These are phyloP conservation scores for Verticillium klebahnii DNA, from an alignment of 2,329 filamentous ascomycete species.

Conservation along the genomic window DNA sequence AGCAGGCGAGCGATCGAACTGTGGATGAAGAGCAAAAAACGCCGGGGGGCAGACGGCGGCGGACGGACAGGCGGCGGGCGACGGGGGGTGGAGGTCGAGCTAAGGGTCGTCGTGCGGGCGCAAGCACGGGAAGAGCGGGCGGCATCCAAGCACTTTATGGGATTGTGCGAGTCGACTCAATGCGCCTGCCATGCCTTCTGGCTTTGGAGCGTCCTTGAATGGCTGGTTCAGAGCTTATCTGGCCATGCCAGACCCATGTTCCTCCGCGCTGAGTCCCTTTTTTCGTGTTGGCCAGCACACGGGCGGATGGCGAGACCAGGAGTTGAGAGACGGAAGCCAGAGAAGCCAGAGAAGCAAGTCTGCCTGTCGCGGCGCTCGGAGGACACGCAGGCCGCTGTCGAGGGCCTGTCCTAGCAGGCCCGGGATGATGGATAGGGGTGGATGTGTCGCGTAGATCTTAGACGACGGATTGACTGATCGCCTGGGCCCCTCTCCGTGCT, in stretches of 20 bases:
- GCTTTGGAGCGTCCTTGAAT: background rate
- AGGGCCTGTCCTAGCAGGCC: background rate
- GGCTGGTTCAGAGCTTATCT: background rate
- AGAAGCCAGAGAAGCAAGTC: background rate
- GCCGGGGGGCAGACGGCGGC: background rate
- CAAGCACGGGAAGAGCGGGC: slow-evolving; percentile 3
- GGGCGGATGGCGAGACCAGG: background rate
- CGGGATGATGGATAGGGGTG: background rate
- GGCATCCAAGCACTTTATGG: background rate
- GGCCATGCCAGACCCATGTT: background rate
- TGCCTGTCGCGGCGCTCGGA: background rate
- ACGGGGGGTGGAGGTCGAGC: background rate
- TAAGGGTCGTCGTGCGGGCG: background rate
- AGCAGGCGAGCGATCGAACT: background rate
- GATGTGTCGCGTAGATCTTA: background rate
- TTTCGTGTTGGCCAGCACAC: background rate
- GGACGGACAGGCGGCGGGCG: background rate
- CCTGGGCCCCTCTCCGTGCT: background rate
- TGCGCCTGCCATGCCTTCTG: background rate
- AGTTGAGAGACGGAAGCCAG: background rate
- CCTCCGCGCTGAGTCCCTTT: background rate
- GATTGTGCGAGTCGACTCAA: background rate
- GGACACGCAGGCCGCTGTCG: background rate
- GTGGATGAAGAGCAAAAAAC: background rate
- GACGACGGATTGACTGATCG: background rate